Base-by-base conservation (phyloP, 73 alveolate genomes). In the Tetrahymena elliotti region DNA sequence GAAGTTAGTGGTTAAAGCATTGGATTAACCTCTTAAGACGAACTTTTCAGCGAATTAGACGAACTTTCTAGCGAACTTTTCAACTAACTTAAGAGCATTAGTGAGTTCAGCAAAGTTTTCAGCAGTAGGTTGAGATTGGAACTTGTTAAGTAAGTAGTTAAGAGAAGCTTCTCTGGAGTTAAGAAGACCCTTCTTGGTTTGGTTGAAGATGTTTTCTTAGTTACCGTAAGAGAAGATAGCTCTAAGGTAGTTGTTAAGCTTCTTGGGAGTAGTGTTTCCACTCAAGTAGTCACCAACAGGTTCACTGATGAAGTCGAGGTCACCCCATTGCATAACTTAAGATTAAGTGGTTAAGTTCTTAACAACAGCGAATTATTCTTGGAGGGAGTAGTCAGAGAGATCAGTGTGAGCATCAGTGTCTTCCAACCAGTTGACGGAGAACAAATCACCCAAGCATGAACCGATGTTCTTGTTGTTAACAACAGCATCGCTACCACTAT, bases 361-460 rank as follows among this genome's bases (percentile, higher is more conserved):
- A 83, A 98, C 97, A 84, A 41, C 83, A 53, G 94, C 97, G 97
- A 94, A 98, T 96, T 99, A 98, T 52, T 97, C 95, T 38, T 97
- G 97, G 35, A 99, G 96, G 83, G 99, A 94, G 94, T 97, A 97
- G 39, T 93, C 33, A 93, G 96, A 96, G 84, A 96, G 98, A 83
- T 96, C 96, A 33, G 97, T 95, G 20, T 24, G 88, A 68, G 88
- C 88, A 94, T 99, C 99, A 38, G 98, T 93, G 94, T 98, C 99
- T 98, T 99, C 99, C 99, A 99, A 98, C 99, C 99, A 99, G 97
- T 97, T 98, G 37, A 98, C 98, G 37, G 99, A 97, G 98, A 97
- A 99, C 95, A 98, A 99, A 96, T 99, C 99, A 16, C 99, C 99
- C 53, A 99, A 97, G 98, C 99, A 99, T 53, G 99, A 96, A 84